Conservation (phyloP, 148 eudicot genomes). For the Chenopodium album region DNA sequence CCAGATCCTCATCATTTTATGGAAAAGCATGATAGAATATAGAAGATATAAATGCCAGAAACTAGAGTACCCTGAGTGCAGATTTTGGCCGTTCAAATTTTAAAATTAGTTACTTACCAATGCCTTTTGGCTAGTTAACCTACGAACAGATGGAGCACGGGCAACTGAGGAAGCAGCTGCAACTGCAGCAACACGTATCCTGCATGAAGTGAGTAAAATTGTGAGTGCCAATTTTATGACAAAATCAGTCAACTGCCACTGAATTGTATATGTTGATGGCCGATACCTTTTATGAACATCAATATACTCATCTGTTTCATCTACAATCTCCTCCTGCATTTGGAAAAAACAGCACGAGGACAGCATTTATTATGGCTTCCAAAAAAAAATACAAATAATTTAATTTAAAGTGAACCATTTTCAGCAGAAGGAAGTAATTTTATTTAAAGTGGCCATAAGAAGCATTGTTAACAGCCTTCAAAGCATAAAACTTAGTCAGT, state of each 20-base stretch:
- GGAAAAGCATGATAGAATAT: not conserved
- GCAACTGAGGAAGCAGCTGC: slow-evolving; percentile 95
- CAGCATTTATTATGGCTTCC: not conserved
- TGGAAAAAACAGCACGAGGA: slow-evolving; percentile 19
- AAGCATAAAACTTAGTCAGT: not conserved
- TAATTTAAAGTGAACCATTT: too few species aligned
- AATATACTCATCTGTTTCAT: slow-evolving; percentile 95
- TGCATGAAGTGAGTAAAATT: slow-evolving; percentile 35
- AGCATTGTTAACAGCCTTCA: not conserved
- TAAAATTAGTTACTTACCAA: slow-evolving; percentile 46
- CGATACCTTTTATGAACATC: slow-evolving; percentile 87
- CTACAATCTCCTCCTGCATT: slow-evolving; percentile 94
- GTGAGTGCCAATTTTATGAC: slow-evolving; percentile 4
- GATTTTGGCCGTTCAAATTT: not conserved
- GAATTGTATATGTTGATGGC: not conserved
- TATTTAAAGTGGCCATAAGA: not conserved
- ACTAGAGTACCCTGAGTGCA: not conserved
- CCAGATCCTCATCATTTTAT: not conserved
- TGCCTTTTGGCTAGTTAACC: slow-evolving; percentile 61
- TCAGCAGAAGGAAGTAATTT: not conserved
- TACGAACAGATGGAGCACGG: slow-evolving; percentile 76
- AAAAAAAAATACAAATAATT: not conserved
- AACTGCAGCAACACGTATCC: slow-evolving; percentile 98
- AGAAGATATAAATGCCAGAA: too few species aligned
- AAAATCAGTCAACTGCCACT: slow-evolving; percentile 13